Evolutionary conservation across 2,329 filamentous ascomycete genomes (phyloP), one percentile per base, ranked within the genome.

Genomic region (Colletotrichum sp.): DNA sequence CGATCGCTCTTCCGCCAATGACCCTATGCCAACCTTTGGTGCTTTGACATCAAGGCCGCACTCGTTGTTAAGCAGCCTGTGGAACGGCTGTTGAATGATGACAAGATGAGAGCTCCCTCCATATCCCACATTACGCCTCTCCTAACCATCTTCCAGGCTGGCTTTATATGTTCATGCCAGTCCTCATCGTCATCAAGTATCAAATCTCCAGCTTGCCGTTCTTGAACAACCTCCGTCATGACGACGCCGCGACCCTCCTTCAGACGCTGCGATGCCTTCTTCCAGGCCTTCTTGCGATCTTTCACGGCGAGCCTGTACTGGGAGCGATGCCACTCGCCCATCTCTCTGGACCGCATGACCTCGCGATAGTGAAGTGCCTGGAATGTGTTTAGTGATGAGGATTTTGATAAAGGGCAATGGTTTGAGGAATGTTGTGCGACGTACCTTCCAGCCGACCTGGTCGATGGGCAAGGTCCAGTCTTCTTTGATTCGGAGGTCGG

Each of bases 381-480:
- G 10, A 52, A 1, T 8, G 3, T 48, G 39, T 4, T 48, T 1
- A 10, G 9, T n/a, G 36, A 43, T 39, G 36, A 8, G 36, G 8
- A 39, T 39, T 39, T 18, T 39, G 8, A 39, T 39, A 9, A 39
- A 39, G 36, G 36, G 36, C 36, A 39, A 18, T 3, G 16, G 8
- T 39, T 39, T 18, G 36, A 39, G 15, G 7, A 39, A 39, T 43
- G 1, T 10, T 43, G 36, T 18, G 36, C 36, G 36, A 48, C 39
- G 9, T 48, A n/a, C 39, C 39, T 48, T n/a, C 5, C 5, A 6
- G 5, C n/a, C 18, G 39, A 48, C 39, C 39, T 48, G 39, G 39
- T 48, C 18, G 0, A 48, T 0, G 18, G 39, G 39, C 2, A 48
- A 2, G 2, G 0, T 0, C 39, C 39, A 48, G 18, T 48, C 9